phyloP scores from a whole-genome alignment of 441 rosid species.

The Croton setiger region DNA sequence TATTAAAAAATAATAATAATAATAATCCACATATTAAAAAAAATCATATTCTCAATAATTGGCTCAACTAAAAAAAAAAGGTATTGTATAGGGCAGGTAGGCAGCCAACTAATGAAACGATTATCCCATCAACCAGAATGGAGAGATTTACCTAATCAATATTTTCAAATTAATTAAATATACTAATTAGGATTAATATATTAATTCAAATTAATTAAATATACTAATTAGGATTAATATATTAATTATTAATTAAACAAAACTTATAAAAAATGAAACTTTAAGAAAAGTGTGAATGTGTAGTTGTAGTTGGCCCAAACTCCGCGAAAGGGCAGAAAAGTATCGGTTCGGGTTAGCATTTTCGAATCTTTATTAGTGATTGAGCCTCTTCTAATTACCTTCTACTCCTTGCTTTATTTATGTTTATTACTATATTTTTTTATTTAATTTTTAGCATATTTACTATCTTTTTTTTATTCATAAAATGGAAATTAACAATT shows the following conservation, averaged over 20 bases:
- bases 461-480: too few species aligned
- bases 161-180: not conserved
- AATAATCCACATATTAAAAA: not conserved
- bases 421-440: too few species aligned
- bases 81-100: not conserved
- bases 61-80: not conserved
- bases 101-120: not conserved
- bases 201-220: not conserved
- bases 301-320: constrained; percentile 24
- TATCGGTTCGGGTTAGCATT: not conserved
- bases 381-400: constrained; percentile 17
- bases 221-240: too few species aligned
- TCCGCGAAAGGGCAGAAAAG: not conserved
- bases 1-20: too few species aligned
- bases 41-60: constrained; percentile 18
- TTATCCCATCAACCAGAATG: constrained; percentile 4
- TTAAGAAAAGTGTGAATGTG: constrained; percentile 15
- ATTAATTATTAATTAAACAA: not conserved
- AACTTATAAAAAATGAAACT: not conserved
- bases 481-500: too few species aligned
- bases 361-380: not conserved
- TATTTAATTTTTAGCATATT: too few species aligned
- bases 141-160: constrained; percentile 3
- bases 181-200: not conserved
- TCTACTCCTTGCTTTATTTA: not conserved